Evolutionary conservation across 495 filamentous ascomycete genomes (phyloP).

Genomic region (Pyronema omphalodes): DNA sequence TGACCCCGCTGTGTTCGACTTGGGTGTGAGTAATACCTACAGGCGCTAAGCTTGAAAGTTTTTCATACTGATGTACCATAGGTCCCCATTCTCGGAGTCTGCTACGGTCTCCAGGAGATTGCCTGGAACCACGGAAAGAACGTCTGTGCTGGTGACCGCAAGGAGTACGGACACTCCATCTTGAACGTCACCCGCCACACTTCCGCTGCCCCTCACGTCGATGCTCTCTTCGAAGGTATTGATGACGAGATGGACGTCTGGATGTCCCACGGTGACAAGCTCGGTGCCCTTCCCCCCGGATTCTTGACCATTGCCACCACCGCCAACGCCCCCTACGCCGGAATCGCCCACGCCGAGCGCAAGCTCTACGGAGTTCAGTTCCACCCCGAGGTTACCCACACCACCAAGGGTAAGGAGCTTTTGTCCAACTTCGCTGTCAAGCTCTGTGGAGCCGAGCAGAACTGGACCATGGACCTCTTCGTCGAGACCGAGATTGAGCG

Average conservation of each 20-base stretch:
- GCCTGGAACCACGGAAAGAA: slow-evolving; percentile 56
- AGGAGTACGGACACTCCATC: slow-evolving; percentile 54
- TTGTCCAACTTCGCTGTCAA: slow-evolving; percentile 64
- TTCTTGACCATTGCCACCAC: slow-evolving; percentile 60
- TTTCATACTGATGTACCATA: background rate
- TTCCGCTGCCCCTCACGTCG: slow-evolving; percentile 37
- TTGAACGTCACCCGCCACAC: slow-evolving; percentile 34
- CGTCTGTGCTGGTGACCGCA: slow-evolving; percentile 50
- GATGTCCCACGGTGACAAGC: slow-evolving; percentile 83
- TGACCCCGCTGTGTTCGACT: slow-evolving; percentile 60
- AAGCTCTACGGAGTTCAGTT: slow-evolving; percentile 65
- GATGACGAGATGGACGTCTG: slow-evolving; percentile 49
- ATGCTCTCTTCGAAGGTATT: slow-evolving; percentile 53
- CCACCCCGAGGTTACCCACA: slow-evolving; percentile 71
- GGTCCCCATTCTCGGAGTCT: slow-evolving; percentile 58
- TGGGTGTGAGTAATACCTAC: slow-evolving; percentile 29
- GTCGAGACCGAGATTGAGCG: slow-evolving; percentile 56
- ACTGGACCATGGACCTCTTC: slow-evolving; percentile 75
- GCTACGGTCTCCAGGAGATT: slow-evolving; percentile 68
- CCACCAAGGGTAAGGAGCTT: slow-evolving; percentile 41
- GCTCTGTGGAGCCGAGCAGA: slow-evolving; percentile 53
- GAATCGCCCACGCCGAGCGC: slow-evolving; percentile 56
- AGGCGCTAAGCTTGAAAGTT: background rate
- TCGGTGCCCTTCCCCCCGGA: slow-evolving; percentile 46
- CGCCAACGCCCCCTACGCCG: slow-evolving; percentile 57